These are phyloP conservation scores for Pseudomassariella vexata DNA, from an alignment of 2,329 filamentous ascomycete genomes.

Conservation along the genomic window DNA sequence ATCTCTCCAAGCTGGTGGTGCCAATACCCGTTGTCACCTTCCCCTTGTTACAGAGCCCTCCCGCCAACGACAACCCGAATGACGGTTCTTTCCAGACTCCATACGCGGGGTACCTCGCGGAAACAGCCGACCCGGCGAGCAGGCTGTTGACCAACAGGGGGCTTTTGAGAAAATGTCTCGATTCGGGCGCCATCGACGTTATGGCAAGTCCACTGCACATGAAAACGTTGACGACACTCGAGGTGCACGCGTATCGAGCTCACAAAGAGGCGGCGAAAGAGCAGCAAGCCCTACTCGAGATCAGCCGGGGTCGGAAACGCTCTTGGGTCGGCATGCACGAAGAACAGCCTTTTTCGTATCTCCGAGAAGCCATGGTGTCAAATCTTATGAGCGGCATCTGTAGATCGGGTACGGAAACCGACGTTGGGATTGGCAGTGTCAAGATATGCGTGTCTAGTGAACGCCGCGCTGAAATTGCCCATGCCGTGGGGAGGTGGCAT, in stretches of 20 bases:
- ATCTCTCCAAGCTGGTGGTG: slow-evolving; percentile 50
- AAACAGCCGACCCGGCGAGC: slow-evolving; percentile 21
- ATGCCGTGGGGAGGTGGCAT: slow-evolving; percentile 71
- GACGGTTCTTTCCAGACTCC: slow-evolving; percentile 13
- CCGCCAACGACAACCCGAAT: slow-evolving; percentile 24
- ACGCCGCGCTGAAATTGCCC: slow-evolving; percentile 59
- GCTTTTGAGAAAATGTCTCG: slow-evolving; percentile 66
- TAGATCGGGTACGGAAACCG: slow-evolving; percentile 55
- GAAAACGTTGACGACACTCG: slow-evolving; percentile 68
- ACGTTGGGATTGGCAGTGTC: slow-evolving; percentile 58
- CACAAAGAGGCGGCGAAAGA: slow-evolving; percentile 72
- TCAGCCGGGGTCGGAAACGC: slow-evolving; percentile 71
- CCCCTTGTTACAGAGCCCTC: slow-evolving; percentile 19
- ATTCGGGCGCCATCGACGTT: slow-evolving; percentile 82
- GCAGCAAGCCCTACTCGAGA: slow-evolving; percentile 64
- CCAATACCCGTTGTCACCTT: slow-evolving; percentile 48
- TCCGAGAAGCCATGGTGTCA: slow-evolving; percentile 91
- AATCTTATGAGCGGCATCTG: slow-evolving; percentile 87
- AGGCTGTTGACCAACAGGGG: slow-evolving; percentile 31
- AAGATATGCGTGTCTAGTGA: slow-evolving; percentile 63
- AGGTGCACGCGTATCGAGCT: slow-evolving; percentile 77
- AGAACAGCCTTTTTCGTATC: slow-evolving; percentile 79
- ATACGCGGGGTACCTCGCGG: slow-evolving; percentile 17
- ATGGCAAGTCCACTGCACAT: slow-evolving; percentile 72
- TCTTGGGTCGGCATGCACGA: slow-evolving; percentile 90